phyloP scores from a whole-genome alignment of 305 asterid species.

The Coffea humblotiana region DNA sequence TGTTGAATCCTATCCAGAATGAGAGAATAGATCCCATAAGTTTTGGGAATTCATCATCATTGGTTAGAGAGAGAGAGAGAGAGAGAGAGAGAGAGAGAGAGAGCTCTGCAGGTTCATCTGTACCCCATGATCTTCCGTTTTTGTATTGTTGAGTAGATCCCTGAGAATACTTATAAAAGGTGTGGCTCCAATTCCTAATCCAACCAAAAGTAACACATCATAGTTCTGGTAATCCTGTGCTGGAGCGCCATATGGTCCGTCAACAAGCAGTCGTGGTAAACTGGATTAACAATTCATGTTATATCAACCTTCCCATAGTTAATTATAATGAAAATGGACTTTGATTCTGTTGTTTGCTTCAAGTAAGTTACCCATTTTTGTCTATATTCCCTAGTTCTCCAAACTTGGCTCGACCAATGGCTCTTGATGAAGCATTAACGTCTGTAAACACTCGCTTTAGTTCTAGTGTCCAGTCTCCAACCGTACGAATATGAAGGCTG shows the following conservation, averaged over 20 bases:
- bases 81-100: background rate
- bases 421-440: conserved; percentile 52
- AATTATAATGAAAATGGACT: too few relatives aligned
- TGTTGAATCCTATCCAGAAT: conserved; percentile 56
- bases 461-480: conserved; percentile 91
- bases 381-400: conserved; percentile 53
- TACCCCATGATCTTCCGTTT: conserved; percentile 65
- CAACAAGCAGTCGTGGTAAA: conserved; percentile 71
- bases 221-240: conserved; percentile 89
- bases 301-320: background rate
- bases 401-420: conserved; percentile 68
- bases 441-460: conserved; percentile 76
- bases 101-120: conserved; percentile 2
- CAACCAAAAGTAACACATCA: conserved; percentile 77
- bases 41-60: conserved; percentile 4
- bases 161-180: conserved; percentile 88
- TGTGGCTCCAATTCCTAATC: conserved; percentile 93
- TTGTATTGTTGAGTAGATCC: conserved; percentile 74
- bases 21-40: conserved; percentile 5
- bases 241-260: conserved; percentile 95
- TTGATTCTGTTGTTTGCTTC: conserved; percentile 9
- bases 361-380: conserved; percentile 54
- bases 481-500: conserved; percentile 84
- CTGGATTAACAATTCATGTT: conserved; percentile 37
- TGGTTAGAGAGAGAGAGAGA: background rate